Evolutionary conservation across 2,329 filamentous ascomycete species (phyloP).

Genomic region (Xylariales sp.): DNA sequence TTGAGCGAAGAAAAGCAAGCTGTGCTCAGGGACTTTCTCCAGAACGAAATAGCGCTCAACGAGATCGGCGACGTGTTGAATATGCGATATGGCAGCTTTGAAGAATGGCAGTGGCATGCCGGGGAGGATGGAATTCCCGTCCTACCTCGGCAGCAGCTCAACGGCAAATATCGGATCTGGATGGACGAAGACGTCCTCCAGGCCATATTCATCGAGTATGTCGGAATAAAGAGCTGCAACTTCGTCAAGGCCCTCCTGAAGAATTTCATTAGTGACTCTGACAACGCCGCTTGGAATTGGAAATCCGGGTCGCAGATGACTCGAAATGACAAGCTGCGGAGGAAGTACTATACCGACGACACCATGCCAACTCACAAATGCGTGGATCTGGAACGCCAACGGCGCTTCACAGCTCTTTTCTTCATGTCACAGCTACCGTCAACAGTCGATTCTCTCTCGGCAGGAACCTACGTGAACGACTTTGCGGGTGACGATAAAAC

Average conservation of each 20-base stretch:
- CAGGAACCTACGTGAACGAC: slow-evolving; percentile 17
- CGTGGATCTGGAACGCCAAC: slow-evolving; percentile 9
- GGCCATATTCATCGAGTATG: slow-evolving; percentile 38
- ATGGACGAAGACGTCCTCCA: slow-evolving; percentile 42
- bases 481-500: slow-evolving; percentile 18
- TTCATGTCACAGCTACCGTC: slow-evolving; percentile 29
- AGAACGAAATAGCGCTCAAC: slow-evolving; percentile 30
- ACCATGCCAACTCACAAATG: not conserved
- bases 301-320: slow-evolving; percentile 8
- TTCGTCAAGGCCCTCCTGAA: slow-evolving; percentile 21
- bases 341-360: slow-evolving; percentile 19
- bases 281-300: slow-evolving; percentile 8
- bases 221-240: slow-evolving; percentile 30
- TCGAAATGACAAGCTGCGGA: slow-evolving; percentile 18
- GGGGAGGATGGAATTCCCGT: slow-evolving; percentile 34
- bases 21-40: slow-evolving; percentile 32
- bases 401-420: slow-evolving; percentile 22
- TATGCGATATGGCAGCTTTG: slow-evolving; percentile 34
- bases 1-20: slow-evolving; percentile 37
- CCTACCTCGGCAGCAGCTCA: slow-evolving; percentile 34
- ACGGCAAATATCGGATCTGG: slow-evolving; percentile 40
- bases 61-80: slow-evolving; percentile 40
- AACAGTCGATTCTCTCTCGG: slow-evolving; percentile 16
- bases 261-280: slow-evolving; percentile 11
- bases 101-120: slow-evolving; percentile 37